Evolutionary conservation across 2,329 filamentous ascomycete species (phyloP).

Genomic region (Cladophialophora immunda): DNA sequence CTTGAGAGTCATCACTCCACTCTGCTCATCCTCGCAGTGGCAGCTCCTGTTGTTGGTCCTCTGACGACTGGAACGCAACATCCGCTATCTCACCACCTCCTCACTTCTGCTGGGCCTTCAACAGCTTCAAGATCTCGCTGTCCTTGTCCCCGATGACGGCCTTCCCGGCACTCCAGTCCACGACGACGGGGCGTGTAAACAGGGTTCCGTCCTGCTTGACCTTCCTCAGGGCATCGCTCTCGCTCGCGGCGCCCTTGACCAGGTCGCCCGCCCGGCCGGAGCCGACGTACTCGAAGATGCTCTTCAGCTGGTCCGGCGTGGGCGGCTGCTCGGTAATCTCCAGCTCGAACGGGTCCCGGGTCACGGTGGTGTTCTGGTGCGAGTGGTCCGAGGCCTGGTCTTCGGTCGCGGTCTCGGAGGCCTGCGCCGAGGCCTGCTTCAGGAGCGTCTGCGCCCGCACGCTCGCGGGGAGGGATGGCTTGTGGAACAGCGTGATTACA

Average conservation of each 20-base stretch:
- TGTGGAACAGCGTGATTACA: conserved; percentile 96
- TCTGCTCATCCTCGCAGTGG: not conserved
- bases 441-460: conserved; percentile 77
- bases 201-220: conserved; percentile 73
- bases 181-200: conserved; percentile 82
- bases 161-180: conserved; percentile 94
- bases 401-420: conserved; percentile 72
- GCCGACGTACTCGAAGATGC: conserved; percentile 84
- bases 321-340: conserved; percentile 82
- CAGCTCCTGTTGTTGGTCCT: not conserved
- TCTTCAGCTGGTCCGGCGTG: conserved; percentile 82
- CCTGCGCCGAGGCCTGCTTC: conserved; percentile 78
- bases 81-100: not conserved
- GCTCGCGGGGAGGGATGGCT: conserved; percentile 76
- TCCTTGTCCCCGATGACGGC: conserved; percentile 79
- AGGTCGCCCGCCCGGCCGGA: conserved; percentile 68
- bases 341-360: conserved; percentile 81
- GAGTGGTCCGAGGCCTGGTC: conserved; percentile 76
- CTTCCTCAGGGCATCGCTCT: conserved; percentile 80
- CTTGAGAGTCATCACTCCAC: not conserved
- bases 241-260: conserved; percentile 75
- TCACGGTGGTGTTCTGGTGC: conserved; percentile 62
- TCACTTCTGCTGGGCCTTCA: conserved; percentile 57
- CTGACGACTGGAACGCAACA: not conserved
- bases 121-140: conserved; percentile 86